Evolutionary conservation across 768 basidiomycete genomes (phyloP), one percentile per base, ranked within the genome.

Genomic region (Mycena capillaripes): DNA sequence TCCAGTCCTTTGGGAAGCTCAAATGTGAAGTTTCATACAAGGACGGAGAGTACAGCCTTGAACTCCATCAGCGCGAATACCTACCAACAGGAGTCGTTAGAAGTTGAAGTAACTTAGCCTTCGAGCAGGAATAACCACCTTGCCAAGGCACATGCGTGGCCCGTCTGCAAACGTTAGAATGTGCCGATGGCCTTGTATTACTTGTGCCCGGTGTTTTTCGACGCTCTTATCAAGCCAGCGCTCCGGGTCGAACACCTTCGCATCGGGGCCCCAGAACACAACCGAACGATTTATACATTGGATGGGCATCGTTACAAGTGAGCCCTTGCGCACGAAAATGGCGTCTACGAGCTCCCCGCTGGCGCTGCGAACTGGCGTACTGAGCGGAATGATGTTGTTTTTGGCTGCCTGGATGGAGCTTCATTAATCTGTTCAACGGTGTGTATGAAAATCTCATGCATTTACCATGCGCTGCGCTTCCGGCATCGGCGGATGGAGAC

Each of bases 241-340:
- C 40, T 82, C 79, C 0, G 87, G 87, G 3, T 79, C 79, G 75
- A 87, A 88, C 58, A 82, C 77, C 34, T 77, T 81, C 27, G 86
- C 84, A 46, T 87, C 83, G 0, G 79, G 52, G 5, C 89, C 89
- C 84, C 87, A 89, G 25, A 86, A 73, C 4, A 64, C 74, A 17
- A 77, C 75, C 9, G 84, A 82, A n/a, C 78, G 75, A 71, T 89
- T 88, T 32, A 89, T 79, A 42, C 72, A 74, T n/a, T 76, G 66
- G 59, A 87, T 80, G 0, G 87, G 84, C 5, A 86, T 72, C 2
- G 78, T 77, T 17, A 89, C 71, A 3, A 73, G 44, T 3, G 84
- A 81, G 14, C 86, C 86, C 62, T 83, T 83, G 2, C 84, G 68
- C 23, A 88, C 77, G n/a, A 70, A 72, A 21, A 87, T 70, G 9